These are phyloP conservation scores for Glycine latifolia DNA, from an alignment of 306 rosid species.

Conservation along the genomic window DNA sequence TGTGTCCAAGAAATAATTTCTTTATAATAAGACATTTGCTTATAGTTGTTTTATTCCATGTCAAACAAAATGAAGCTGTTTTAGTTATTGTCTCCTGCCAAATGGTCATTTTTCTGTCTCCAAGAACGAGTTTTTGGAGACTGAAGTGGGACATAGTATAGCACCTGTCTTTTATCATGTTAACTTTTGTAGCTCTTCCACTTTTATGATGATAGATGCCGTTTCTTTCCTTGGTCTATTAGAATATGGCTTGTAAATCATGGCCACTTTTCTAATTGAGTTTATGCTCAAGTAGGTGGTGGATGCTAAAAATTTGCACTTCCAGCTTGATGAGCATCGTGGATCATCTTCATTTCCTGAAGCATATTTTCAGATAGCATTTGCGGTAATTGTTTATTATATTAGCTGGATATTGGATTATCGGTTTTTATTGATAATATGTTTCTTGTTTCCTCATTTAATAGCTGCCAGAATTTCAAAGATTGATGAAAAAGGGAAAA, in stretches of 20 bases:
- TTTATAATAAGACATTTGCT: constrained; percentile 4
- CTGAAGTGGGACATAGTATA: not conserved
- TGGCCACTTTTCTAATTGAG: constrained; percentile 23
- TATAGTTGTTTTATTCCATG: constrained; percentile 8
- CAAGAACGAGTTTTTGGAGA: not conserved
- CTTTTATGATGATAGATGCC: constrained; percentile 24
- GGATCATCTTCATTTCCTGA: constrained; percentile 85
- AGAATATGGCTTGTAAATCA: constrained; percentile 15
- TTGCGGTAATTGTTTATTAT: constrained; percentile 69
- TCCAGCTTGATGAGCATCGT: constrained; percentile 73
- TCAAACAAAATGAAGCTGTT: constrained; percentile 32
- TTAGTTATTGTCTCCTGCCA: not conserved
- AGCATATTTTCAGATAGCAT: constrained; percentile 87
- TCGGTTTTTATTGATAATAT: not conserved
- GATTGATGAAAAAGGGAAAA: not conserved
- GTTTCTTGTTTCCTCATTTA: constrained; percentile 16
- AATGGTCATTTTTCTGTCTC: not conserved
- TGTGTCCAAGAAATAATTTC: not conserved
- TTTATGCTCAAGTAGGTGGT: constrained; percentile 68
- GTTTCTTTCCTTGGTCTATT: constrained; percentile 25
- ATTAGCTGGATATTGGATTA: constrained; percentile 29
- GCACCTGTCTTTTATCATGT: constrained; percentile 6
- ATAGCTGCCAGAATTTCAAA: constrained; percentile 4
- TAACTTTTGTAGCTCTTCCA: constrained; percentile 3
- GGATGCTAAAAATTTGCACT: constrained; percentile 85